Conservation (phyloP, 1,284 basidiomycete genomes). For the Kwoniella shivajii region DNA sequence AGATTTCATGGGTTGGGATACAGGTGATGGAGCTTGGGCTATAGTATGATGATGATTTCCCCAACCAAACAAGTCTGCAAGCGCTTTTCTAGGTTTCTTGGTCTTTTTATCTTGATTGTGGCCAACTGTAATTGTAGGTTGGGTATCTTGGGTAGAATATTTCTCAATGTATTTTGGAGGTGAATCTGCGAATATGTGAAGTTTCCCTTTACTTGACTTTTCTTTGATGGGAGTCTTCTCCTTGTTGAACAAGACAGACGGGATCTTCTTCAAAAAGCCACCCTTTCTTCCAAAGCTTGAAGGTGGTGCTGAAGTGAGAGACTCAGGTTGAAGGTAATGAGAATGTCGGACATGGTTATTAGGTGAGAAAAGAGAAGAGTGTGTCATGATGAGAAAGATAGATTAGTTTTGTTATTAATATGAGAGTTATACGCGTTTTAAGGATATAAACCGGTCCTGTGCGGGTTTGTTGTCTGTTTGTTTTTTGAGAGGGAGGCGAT, state of each 20-base stretch:
- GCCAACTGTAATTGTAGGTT: neutral
- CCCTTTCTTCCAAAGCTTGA: constrained; percentile 8
- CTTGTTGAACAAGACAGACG: constrained; percentile 40
- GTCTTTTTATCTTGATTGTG: constrained; percentile 22
- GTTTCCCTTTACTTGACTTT: constrained; percentile 9
- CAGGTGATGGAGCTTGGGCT: neutral
- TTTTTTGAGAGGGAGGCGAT: neutral
- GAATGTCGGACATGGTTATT: constrained; percentile 18
- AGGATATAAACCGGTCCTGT: neutral
- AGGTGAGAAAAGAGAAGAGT: constrained; percentile 16
- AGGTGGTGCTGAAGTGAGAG: constrained; percentile 4
- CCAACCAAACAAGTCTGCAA: constrained; percentile 41
- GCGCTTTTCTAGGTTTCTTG: constrained; percentile 38
- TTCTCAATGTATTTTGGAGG: neutral
- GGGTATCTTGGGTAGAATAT: neutral
- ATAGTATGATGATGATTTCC: constrained; percentile 20
- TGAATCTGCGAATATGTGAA: constrained; percentile 6
- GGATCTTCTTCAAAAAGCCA: constrained; percentile 37
- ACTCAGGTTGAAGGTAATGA: constrained; percentile 17
- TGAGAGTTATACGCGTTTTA: neutral
- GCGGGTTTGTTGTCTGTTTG: neutral
- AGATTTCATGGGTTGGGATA: constrained; percentile 5
- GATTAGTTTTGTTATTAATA: neutral
- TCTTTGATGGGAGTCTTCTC: constrained; percentile 21
- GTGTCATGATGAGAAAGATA: constrained; percentile 4